Base-by-base conservation (phyloP, 768 basidiomycete species). In the Termitomyces sp. region DNA sequence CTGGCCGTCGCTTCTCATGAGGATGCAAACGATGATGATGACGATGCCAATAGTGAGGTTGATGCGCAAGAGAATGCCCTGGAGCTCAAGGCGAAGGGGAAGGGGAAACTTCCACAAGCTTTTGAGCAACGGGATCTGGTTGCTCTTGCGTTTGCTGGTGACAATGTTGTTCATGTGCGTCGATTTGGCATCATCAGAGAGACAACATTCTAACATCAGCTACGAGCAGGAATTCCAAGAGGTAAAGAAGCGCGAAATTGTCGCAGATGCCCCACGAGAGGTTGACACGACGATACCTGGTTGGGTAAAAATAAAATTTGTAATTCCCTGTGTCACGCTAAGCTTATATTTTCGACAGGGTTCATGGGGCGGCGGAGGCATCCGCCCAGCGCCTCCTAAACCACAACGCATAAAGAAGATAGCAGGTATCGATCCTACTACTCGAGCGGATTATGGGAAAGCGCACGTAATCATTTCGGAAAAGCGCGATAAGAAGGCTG, bases 381-480 rank as follows among this genome's bases (percentile, higher is more conserved):
- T 83, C 14, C 84, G 80, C 62, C 84, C 83, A 55, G 76, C 72
- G 3, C 76, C 83, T 20, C 82, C 88, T 0, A 89, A 86, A 71
- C 83, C 86, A 31, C 81, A 89, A 61, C 82, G 89, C 58, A 83
- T 96, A 72, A 94, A 94, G 69, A 88, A 89, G 68, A 76, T 93
- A 32, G 83, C 92, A 0, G 96, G 96, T 15, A 79, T 98, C 65
- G 86, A 89, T 64, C 89, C 92, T 0, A 78, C 80, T 17, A 77
- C 86, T 53, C 92, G 97, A 48, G 88, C 89, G 14, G 97, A 99
- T 73, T 88, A 87, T 68, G 80, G 81, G 63, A 93, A 93, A 69
- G 82, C 87, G 11, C 89, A 97, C 71, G 85, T 98, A 69, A 97
- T 99, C 77, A 92, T 99, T 68, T 94, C 93, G 2, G 96, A 99